Evolutionary conservation across 768 basidiomycete genomes (phyloP).

Genomic region (Gymnopilus dilepis): DNA sequence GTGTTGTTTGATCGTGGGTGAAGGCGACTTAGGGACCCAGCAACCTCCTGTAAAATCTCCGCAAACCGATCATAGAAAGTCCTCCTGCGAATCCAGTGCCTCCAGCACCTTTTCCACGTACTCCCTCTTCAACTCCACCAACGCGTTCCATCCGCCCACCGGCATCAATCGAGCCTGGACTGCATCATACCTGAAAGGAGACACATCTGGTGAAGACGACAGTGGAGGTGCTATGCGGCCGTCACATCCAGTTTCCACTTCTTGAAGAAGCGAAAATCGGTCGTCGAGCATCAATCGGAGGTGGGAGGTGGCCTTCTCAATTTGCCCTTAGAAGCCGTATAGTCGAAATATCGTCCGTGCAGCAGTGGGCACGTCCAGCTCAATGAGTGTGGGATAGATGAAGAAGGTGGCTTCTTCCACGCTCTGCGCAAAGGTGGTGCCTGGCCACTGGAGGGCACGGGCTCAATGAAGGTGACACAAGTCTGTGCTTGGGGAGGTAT

Average conservation of each 20-base stretch:
- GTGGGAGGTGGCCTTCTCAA: slow-evolving; percentile 33
- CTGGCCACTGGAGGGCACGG: slow-evolving; percentile 34
- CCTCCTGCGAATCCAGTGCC: slow-evolving; percentile 29
- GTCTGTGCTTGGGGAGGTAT: slow-evolving; percentile 22
- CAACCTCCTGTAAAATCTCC: slow-evolving; percentile 33
- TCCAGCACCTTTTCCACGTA: no score
- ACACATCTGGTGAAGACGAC: slow-evolving; percentile 33
- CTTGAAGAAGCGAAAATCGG: slow-evolving; percentile 30
- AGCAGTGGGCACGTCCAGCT: slow-evolving; percentile 29
- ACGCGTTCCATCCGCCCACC: no score
- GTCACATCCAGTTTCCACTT: slow-evolving; percentile 37
- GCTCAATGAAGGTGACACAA: no score
- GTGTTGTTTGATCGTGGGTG: slow-evolving; percentile 24
- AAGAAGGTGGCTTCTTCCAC: slow-evolving; percentile 32
- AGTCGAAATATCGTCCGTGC: slow-evolving; percentile 29
- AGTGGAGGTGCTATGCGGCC: slow-evolving; percentile 35
- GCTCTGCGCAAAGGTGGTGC: slow-evolving; percentile 33
- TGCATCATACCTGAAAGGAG: no score
- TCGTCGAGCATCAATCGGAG: slow-evolving; percentile 38
- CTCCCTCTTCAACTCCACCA: no score
- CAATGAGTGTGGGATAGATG: slow-evolving; percentile 31
- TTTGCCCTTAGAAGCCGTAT: slow-evolving; percentile 29
- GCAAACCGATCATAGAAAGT: slow-evolving; percentile 39
- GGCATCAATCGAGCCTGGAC: no score
- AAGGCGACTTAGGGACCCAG: not conserved